Evolutionary conservation across 2,329 filamentous ascomycete species (phyloP).

Genomic region (Tolypocladium amazonense): DNA sequence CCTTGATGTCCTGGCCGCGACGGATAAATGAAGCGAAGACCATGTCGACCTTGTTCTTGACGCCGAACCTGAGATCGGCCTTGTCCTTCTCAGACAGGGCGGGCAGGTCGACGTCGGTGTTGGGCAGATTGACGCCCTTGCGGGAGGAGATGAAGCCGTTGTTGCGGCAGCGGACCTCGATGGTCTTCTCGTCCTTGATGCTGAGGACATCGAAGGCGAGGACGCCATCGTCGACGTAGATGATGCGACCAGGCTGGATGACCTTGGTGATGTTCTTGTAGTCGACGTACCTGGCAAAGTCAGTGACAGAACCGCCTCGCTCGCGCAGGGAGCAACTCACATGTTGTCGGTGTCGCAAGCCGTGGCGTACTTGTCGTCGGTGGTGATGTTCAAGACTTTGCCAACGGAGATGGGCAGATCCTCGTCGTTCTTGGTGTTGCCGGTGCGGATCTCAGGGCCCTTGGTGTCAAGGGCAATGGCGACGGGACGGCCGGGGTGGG

Average conservation of each 20-base stretch:
- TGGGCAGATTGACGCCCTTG: constrained; percentile 98
- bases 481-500: constrained; percentile 71
- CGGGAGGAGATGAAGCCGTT: constrained; percentile 98
- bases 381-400: constrained; percentile 87
- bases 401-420: constrained; percentile 81
- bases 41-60: constrained; percentile 99
- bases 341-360: constrained; percentile 85
- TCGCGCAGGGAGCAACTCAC: constrained; percentile 40
- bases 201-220: constrained; percentile 90
- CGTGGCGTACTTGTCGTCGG: constrained; percentile 83
- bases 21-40: constrained; percentile 98
- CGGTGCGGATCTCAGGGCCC: constrained; percentile 51
- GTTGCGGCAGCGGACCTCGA: constrained; percentile 83
- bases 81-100: constrained; percentile 98
- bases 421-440: constrained; percentile 69
- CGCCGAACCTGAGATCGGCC: constrained; percentile 84
- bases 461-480: constrained; percentile 84
- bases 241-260: constrained; percentile 78
- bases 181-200: constrained; percentile 78
- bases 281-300: constrained; percentile 67
- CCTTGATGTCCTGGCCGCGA: constrained; percentile 79
- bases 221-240: constrained; percentile 98
- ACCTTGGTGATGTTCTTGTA: constrained; percentile 99
- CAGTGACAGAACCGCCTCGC: constrained; percentile 1
- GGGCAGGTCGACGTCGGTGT: constrained; percentile 96